A percentile compares a stretch with the other conserved stretches of the same genome.
Conservation (phyloP, 2,329 filamentous ascomycete genomes). For the Fusarium pseudocircinatum region DNA sequence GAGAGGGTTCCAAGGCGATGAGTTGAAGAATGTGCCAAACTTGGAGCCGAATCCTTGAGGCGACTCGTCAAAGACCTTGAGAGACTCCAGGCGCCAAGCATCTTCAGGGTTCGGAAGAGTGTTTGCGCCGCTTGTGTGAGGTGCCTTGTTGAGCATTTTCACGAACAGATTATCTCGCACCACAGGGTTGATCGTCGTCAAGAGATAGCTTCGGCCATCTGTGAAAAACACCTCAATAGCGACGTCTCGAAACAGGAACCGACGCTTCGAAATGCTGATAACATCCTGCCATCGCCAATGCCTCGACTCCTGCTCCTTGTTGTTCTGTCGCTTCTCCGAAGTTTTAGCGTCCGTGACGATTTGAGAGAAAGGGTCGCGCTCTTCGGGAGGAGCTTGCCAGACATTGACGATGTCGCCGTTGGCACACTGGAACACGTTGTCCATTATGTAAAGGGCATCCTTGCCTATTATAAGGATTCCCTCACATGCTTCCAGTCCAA, state of each 20-base stretch:
- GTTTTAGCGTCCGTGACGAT: conserved; percentile 80
- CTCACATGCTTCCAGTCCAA: conserved; percentile 92
- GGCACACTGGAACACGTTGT: conserved; percentile 93
- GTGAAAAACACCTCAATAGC: conserved; percentile 98
- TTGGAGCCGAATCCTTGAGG: conserved; percentile 80
- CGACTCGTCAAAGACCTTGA: conserved; percentile 72
- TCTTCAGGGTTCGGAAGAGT: conserved; percentile 83
- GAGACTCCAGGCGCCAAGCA: conserved; percentile 87
- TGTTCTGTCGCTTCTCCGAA: conserved; percentile 67
- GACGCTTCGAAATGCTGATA: conserved; percentile 93
- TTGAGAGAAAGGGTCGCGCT: conserved; percentile 93
- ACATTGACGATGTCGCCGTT: conserved; percentile 98
- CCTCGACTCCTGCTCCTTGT: conserved; percentile 79
- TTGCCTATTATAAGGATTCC: conserved; percentile 94
- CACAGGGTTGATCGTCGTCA: conserved; percentile 81
- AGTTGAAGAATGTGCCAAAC: conserved; percentile 91
- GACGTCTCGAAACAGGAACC: conserved; percentile 94
- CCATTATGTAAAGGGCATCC: conserved; percentile 90
- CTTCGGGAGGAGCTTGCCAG: conserved; percentile 90
- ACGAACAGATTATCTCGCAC: conserved; percentile 83
- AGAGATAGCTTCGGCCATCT: conserved; percentile 91
- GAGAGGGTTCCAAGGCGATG: conserved; percentile 81
- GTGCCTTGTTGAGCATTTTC: conserved; percentile 80
- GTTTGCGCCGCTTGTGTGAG: conserved; percentile 77
- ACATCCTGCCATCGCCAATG: conserved; percentile 96